Evolutionary conservation across 257 asterid species (phyloP), one percentile per base, ranked within the genome.

Genomic region (Fraxinus quadrangulata): DNA sequence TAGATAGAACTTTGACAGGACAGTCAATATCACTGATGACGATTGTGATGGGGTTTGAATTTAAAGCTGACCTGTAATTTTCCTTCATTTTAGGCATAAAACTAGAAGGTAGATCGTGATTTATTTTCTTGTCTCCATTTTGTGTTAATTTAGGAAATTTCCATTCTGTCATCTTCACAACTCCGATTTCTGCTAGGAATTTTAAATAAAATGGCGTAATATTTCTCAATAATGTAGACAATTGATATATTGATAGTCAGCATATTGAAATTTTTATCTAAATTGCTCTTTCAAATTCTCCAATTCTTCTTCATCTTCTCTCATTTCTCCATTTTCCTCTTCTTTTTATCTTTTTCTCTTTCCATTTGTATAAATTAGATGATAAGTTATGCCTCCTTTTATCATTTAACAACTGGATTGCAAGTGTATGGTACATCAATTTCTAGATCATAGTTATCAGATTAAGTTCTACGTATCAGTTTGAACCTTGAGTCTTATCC

Each of bases 341-440:
- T 3, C 28, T 56, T 19, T 56, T 17, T 54, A 17, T 54, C 1
- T n/a, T 6, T 14, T 0, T 56, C 26, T 56, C 66, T n/a, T 5
- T n/a, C 12, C 23, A 17, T 56, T 56, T 56, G 63, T 19, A 56
- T 21, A 8, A n/a, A 8, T n/a, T 56, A 5, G 12, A 51, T 21
- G 12, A 56, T n/a, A 13, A n/a, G 0, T 21, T 56, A 54, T n/a
- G 28, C 11, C 66, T 6, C 3, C 0, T 19, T 21, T 6, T n/a
- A 7, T 56, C 66, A 21, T n/a, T 56, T 56, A 21, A 56, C 10
- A 3, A 56, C 6, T 77, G 80, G 73, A 67, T 65, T 70, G 30
- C 45, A 65, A 63, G 73, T 28, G 31, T 36, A 36, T 36, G 9
- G 10, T 36, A 36, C 39, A 36, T 36, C 21, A 31, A 39, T 37